Base-by-base conservation (phyloP, 2,329 filamentous ascomycete genomes). In the Xylogone sp. region DNA sequence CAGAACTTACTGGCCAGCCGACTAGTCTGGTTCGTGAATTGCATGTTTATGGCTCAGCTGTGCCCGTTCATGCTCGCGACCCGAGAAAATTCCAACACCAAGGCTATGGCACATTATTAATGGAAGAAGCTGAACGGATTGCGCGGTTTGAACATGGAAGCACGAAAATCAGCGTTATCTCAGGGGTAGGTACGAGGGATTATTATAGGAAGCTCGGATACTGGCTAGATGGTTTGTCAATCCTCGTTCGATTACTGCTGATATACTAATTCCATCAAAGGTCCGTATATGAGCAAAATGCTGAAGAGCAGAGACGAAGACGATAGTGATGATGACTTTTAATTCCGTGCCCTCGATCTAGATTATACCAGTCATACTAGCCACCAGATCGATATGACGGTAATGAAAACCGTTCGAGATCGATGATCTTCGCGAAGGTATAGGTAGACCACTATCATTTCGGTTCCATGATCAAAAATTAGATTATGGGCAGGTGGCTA, bases 71-170 rank as follows among this genome's bases (percentile, higher is more conserved):
- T 70, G 93, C 91, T 8, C 82, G 95, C 51, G 94, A 99, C 62
- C 91, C 93, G 19, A 86, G 88, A 70, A 97, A 97, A 71, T 97
- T 97, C 71, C 94, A 99, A 74, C 94, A 99, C 72, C 94, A 97
- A 68, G 94, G 94, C 0, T 99, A 96, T 60, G 94, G 94, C 45
- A 99, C 94, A 1, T 70, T 99, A 55, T 67, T 99, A 59, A 99
- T 99, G 95, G 93, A 97, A 66, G 93, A 97, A 72, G 95, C 94
- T 0, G 94, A 97, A 73, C 81, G 92, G 48, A 99, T 99, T 58
- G 93, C 95, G 0, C 81, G 90, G 50, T 88, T 97, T 58, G 94
- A 99, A 72, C 94, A 99, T 65, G 88, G 91, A 5, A 97, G 92
- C 62, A 79, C 80, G 54, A 99, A 99, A 78, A 90, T 99, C 51